phyloP scores from a whole-genome alignment of 2,329 filamentous ascomycete species.

The Colletotrichum liaoningense region DNA sequence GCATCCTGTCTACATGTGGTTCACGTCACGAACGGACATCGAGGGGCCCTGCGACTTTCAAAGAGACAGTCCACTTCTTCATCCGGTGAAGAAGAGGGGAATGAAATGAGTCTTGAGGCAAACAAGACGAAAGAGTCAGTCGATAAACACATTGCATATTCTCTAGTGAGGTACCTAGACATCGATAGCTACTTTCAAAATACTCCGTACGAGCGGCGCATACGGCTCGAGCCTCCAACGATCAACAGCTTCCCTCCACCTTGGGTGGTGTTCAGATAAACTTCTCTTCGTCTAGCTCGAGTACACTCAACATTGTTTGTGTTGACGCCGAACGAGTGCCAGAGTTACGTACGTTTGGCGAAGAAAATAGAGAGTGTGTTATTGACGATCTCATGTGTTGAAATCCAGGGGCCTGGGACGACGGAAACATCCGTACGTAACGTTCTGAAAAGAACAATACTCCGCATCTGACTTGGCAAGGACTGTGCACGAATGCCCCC shows the following conservation, averaged over 20 bases:
- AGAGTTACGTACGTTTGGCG: neutral
- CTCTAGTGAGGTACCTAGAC: neutral
- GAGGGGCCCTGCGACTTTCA: neutral
- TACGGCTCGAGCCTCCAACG: neutral
- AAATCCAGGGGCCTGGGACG: neutral
- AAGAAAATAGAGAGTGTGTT: neutral
- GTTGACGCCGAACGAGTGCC: neutral
- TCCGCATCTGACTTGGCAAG: neutral
- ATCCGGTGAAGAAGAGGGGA: neutral
- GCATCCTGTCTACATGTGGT: constrained; percentile 10
- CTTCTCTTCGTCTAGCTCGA: neutral
- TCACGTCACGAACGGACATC: neutral
- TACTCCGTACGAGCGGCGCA: neutral
- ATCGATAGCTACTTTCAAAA: neutral
- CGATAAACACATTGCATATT: neutral
- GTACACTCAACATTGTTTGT: neutral
- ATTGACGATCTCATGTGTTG: neutral
- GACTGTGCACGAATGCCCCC: neutral
- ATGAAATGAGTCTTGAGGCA: neutral
- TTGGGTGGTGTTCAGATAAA: neutral
- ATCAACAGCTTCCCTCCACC: neutral
- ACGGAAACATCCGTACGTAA: neutral
- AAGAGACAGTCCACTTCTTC: neutral
- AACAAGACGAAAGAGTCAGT: neutral
- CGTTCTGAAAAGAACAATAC: neutral